phyloP scores from a whole-genome alignment of 805 yeast species.

The Ogataea methylovora region DNA sequence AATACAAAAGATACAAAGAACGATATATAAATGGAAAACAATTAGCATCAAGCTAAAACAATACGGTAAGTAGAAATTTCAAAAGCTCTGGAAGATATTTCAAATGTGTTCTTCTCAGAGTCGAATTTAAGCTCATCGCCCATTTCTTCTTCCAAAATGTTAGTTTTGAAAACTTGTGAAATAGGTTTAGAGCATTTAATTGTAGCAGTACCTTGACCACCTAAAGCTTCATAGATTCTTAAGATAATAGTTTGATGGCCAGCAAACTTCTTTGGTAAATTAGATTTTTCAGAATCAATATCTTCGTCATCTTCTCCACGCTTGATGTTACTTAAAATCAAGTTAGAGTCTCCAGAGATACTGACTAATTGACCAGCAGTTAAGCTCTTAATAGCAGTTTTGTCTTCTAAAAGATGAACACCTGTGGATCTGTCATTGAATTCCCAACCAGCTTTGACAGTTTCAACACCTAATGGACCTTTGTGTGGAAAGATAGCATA shows the following conservation, averaged over 20 bases:
- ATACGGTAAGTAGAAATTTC: constrained; percentile 66
- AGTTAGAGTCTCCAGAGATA: constrained; percentile 43
- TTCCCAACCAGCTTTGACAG: constrained; percentile 70
- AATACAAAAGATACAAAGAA: no score
- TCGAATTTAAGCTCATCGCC: constrained; percentile 32
- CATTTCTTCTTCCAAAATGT: constrained; percentile 48
- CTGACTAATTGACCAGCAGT: constrained; percentile 12
- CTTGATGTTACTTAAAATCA: constrained; percentile 72
- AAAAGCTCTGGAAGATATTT: constrained; percentile 57
- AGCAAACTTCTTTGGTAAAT: constrained; percentile 34
- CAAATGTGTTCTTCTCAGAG: constrained; percentile 20
- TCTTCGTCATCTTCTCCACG: constrained; percentile 80
- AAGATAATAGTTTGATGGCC: constrained; percentile 51
- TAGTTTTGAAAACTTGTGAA: constrained; percentile 43
- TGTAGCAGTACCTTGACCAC: constrained; percentile 60
- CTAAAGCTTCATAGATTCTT: constrained; percentile 81
- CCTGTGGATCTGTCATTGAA: constrained; percentile 50
- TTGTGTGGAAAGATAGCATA: constrained; percentile 82
- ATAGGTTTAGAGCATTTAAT: constrained; percentile 41
- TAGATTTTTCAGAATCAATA: constrained; percentile 33
- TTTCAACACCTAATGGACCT: constrained; percentile 55
- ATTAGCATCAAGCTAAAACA: constrained; percentile 27
- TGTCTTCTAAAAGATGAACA: constrained; percentile 4
- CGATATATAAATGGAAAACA: no score
- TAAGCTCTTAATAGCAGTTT: no score